Base-by-base conservation (phyloP, 768 basidiomycete species). In the Leccinum truebloodii region DNA sequence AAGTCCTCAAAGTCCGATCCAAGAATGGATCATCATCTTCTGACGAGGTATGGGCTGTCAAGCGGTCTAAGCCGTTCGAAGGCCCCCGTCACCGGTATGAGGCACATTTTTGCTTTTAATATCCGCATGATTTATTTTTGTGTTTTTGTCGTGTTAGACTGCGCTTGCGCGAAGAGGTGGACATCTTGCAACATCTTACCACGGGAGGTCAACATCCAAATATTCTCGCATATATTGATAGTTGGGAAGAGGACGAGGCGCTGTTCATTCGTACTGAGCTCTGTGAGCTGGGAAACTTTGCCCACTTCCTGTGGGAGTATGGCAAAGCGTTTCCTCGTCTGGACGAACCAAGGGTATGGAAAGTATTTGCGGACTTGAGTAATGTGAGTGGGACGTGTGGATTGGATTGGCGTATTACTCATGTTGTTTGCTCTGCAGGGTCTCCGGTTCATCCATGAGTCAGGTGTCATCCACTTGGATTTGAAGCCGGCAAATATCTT, bases 401-500 rank as follows among this genome's bases (percentile, higher is more conserved):
- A 60, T 67, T 61, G 62, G 20, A 8, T 30, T 49, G 53, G 4
- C 22, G 13, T 68, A 71, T 70, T 72, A 67, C 64, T 66, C 50
- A 75, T 64, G 67, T 60, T 64, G 67, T 60, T 58, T 65, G 10
- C 26, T 60, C 48, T 56, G 68, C 73, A 89, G 87, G 96, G 95
- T 63, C 79, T 98, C 61, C 79, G 81, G 60, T 95, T 97, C 77
- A 90, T 99, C 59, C 97, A 99, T 75, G 82, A 85, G 66, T 84
- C 88, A 49, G 88, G 89, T 58, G 86, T 97, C 59, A 89, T 98
- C 54, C 97, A 99, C 77, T 83, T 99, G 57, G 97, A 99, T 77
- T 77, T 99, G 64, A 99, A 99, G 78, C 97, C 97, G 13, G 94
- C 94, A 48, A 99, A 99, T 73, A 88, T 99, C 54, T 94, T 99